These are phyloP conservation scores for Mycena citricolor DNA, from an alignment of 1,284 basidiomycete species.

Conservation along the genomic window DNA sequence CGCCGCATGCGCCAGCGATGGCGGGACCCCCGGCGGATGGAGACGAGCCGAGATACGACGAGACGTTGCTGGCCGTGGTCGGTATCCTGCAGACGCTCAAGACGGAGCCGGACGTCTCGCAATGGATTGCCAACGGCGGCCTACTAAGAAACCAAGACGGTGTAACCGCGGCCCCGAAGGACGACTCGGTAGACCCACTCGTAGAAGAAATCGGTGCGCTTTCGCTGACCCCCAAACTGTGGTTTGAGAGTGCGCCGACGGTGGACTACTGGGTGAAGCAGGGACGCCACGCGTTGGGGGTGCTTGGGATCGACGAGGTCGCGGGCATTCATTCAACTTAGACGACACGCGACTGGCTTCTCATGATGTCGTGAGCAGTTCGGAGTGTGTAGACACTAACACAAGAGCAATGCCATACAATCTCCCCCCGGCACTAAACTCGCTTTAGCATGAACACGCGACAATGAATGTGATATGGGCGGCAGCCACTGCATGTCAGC, in stretches of 20 bases:
- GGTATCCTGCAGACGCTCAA: constrained; percentile 55
- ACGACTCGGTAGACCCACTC: too few species aligned
- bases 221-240: constrained; percentile 3
- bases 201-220: background rate
- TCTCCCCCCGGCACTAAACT: too few species aligned
- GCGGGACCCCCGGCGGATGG: constrained; percentile 6
- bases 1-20: background rate
- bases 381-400: too few species aligned
- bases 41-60: constrained; percentile 44
- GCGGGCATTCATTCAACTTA: constrained; percentile 9
- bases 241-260: constrained; percentile 12
- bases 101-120: constrained; percentile 49
- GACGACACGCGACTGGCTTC: too few species aligned
- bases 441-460: too few species aligned
- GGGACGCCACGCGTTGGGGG: constrained; percentile 10
- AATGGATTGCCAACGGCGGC: constrained; percentile 56
- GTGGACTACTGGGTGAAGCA: constrained; percentile 6
- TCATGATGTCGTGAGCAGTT: too few species aligned
- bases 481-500: too few species aligned
- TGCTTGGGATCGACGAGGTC: constrained; percentile 9
- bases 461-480: too few species aligned
- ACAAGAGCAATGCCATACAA: too few species aligned
- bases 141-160: constrained; percentile 29
- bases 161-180: too few species aligned
- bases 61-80: constrained; percentile 56